A percentile compares a stretch with the other conserved stretches of the same genome.
Conservation (phyloP, 2,329 filamentous ascomycete species). For the Claviceps sp. region DNA sequence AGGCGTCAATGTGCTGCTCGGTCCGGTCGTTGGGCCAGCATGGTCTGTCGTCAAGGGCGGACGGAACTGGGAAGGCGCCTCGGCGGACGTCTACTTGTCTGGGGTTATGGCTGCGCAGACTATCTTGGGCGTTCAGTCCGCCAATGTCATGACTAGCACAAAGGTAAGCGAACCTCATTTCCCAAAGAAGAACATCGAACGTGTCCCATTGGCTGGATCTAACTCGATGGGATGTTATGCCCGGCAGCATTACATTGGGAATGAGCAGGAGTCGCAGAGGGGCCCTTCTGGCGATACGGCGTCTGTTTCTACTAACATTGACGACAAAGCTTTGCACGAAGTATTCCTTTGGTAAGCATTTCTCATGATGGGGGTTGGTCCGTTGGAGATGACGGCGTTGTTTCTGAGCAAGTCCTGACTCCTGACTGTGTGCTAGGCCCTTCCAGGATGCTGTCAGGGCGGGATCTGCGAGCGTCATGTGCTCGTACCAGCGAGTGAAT, state of each 20-base stretch:
- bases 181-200: too few relatives aligned
- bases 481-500: slow-evolving; percentile 57
- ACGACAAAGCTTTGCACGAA: slow-evolving; percentile 47
- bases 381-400: too few relatives aligned
- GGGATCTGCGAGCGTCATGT: slow-evolving; percentile 42
- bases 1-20: slow-evolving; percentile 65
- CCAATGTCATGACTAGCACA: slow-evolving; percentile 50
- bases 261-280: slow-evolving; percentile 63
- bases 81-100: slow-evolving; percentile 45
- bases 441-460: slow-evolving; percentile 54
- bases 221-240: too few relatives aligned
- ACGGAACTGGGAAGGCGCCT: slow-evolving; percentile 48
- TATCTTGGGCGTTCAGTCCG: slow-evolving; percentile 26
- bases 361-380: neutral
- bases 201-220: too few relatives aligned
- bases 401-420: too few relatives aligned
- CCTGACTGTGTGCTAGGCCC: slow-evolving; percentile 28
- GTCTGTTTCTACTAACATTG: slow-evolving; percentile 40
- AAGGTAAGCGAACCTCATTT: slow-evolving; percentile 23
- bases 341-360: slow-evolving; percentile 34
- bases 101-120: slow-evolving; percentile 33
- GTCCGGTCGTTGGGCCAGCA: slow-evolving; percentile 58
- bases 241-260: slow-evolving; percentile 53
- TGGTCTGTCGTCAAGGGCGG: slow-evolving; percentile 48
- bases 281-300: slow-evolving; percentile 47